A percentile compares a stretch with the other conserved stretches of the same genome.
These are phyloP conservation scores for Rubus parviflorus DNA, from an alignment of 306 rosid genomes.

Conservation along the genomic window DNA sequence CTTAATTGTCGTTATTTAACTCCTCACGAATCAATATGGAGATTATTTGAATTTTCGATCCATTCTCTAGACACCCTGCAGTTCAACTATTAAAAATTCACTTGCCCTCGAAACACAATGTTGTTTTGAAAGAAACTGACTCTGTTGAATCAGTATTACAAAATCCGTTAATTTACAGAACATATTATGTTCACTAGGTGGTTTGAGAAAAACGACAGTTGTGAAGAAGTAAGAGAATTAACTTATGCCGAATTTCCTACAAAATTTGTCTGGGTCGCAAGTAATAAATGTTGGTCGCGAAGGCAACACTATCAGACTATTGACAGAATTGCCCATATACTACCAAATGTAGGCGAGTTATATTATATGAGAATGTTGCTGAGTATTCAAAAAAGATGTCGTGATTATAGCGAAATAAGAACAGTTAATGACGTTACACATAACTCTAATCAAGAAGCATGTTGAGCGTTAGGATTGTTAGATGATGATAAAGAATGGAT, in stretches of 20 bases:
- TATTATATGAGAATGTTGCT: not conserved
- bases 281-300: not conserved
- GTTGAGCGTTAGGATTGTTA: not conserved
- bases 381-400: not conserved
- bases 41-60: not conserved
- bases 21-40: not conserved
- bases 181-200: not conserved
- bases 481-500: conserved; percentile 13
- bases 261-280: not conserved
- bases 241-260: not conserved
- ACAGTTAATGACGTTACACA: not conserved
- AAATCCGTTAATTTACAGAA: not conserved
- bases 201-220: not conserved
- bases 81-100: not conserved
- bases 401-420: not conserved
- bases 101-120: not conserved
- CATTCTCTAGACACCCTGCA: not conserved
- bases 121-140: not conserved
- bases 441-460: not conserved
- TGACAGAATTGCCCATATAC: not conserved
- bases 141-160: not conserved
- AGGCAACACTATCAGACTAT: not conserved
- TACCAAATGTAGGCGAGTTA: not conserved
- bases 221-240: not conserved
- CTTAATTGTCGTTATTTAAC: not conserved